phyloP scores from a whole-genome alignment of 2,329 filamentous ascomycete genomes.

The Fusarium tuaranense region DNA sequence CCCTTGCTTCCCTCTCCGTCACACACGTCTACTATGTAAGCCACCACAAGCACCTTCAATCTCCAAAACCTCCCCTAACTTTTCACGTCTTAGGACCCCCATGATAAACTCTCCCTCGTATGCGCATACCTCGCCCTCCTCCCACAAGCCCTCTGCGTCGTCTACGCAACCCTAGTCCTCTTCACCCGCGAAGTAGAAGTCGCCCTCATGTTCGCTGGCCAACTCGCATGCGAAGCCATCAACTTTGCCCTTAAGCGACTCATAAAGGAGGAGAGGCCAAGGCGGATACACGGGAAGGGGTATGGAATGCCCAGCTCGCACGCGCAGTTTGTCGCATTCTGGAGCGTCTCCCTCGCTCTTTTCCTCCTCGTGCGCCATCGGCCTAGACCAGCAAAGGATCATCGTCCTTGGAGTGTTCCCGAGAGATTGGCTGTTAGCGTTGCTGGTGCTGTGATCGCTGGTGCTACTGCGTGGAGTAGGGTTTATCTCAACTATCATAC shows the following conservation, averaged over 20 bases:
- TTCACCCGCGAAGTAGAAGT: conserved; percentile 92
- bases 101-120: conserved; percentile 84
- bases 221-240: conserved; percentile 89
- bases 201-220: conserved; percentile 88
- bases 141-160: conserved; percentile 89
- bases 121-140: conserved; percentile 96
- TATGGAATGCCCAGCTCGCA: conserved; percentile 98
- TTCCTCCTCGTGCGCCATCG: conserved; percentile 87
- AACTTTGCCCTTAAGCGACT: conserved; percentile 91
- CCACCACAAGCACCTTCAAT: conserved; percentile 19
- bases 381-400: conserved; percentile 51
- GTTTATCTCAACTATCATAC: conserved; percentile 97
- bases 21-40: conserved; percentile 96
- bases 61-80: neutral
- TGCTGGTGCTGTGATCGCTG: conserved; percentile 71
- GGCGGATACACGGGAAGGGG: conserved; percentile 87
- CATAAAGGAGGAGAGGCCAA: conserved; percentile 92
- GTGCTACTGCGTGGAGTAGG: conserved; percentile 81
- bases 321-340: conserved; percentile 94
- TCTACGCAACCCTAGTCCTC: conserved; percentile 92
- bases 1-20: conserved; percentile 89
- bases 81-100: conserved; percentile 75
- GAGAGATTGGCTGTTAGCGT: conserved; percentile 69
- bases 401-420: conserved; percentile 66
- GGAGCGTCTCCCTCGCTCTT: conserved; percentile 83